These are phyloP conservation scores for Blastobotrys muscicola DNA, from an alignment of 805 yeast species.

Conservation along the genomic window DNA sequence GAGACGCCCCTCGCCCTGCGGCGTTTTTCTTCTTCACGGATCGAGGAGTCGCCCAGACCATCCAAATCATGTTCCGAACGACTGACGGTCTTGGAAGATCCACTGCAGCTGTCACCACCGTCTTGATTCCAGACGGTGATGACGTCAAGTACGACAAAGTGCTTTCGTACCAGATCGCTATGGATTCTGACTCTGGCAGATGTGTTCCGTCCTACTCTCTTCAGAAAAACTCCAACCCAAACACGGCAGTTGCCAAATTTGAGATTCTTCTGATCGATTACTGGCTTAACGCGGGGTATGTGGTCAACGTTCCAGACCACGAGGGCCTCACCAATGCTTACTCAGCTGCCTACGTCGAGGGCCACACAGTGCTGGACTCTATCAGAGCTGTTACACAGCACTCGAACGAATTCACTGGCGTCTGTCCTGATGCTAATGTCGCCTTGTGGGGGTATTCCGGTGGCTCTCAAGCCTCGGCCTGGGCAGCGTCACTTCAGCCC, in stretches of 20 bases:
- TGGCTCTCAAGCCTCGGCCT: slow-evolving; percentile 18
- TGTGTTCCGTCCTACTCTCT: slow-evolving; percentile 22
- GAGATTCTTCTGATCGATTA: slow-evolving; percentile 2
- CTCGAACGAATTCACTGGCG: slow-evolving; percentile 6
- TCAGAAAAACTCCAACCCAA: slow-evolving; percentile 8
- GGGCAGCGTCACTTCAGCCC: slow-evolving; percentile 22
- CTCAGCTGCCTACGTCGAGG: slow-evolving; percentile 16
- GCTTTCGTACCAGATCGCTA: slow-evolving; percentile 21
- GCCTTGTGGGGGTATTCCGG: slow-evolving; percentile 22
- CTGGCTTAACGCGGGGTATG: slow-evolving; percentile 13
- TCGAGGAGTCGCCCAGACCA: no score
- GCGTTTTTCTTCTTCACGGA: no score
- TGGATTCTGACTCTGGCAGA: slow-evolving; percentile 18
- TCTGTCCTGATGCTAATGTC: slow-evolving; percentile 13
- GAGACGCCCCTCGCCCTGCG: no score
- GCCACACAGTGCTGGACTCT: slow-evolving; percentile 22
- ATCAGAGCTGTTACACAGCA: slow-evolving; percentile 23
- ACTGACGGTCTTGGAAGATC: slow-evolving; percentile 21
- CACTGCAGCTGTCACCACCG: slow-evolving; percentile 21
- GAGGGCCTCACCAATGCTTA: slow-evolving; percentile 13
- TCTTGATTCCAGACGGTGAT: slow-evolving; percentile 17
- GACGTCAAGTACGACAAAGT: slow-evolving; percentile 7
- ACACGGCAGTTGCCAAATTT: background rate
- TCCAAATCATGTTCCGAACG: slow-evolving; percentile 2
- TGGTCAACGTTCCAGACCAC: slow-evolving; percentile 12